Evolutionary conservation across 768 basidiomycete species (phyloP).

Genomic region (Leccinum aurantiacum): DNA sequence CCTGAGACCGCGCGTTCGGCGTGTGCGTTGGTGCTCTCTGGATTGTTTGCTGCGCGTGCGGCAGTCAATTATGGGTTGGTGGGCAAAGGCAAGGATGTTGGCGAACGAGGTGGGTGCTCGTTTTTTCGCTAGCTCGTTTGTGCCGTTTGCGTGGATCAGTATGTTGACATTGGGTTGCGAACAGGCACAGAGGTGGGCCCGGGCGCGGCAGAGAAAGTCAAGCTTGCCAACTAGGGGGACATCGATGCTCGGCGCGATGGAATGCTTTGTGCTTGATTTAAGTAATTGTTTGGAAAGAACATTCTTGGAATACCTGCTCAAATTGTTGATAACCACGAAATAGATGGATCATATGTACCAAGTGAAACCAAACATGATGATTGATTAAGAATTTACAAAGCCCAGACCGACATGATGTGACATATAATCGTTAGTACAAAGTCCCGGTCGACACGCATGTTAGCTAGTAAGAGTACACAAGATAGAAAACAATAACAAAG

Average conservation of each 20-base stretch:
- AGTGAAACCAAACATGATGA: no score
- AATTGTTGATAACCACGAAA: constrained; percentile 1
- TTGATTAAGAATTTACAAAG: constrained; percentile 14
- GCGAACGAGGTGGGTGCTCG: constrained; percentile 16
- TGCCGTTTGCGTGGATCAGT: neutral
- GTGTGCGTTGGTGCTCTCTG: constrained; percentile 65
- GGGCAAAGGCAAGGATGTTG: constrained; percentile 12
- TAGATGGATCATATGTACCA: no score
- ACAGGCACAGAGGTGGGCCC: constrained; percentile 19
- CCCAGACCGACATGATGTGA: neutral
- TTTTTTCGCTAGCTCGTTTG: neutral
- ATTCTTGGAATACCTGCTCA: neutral
- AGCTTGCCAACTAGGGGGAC: neutral
- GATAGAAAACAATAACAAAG: no score
- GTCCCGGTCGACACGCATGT: no score
- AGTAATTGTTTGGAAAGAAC: constrained; percentile 9
- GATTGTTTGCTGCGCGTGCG: constrained; percentile 62
- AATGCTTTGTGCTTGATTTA: neutral
- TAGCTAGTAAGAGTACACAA: no score
- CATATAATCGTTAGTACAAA: no score
- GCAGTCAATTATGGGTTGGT: constrained; percentile 56
- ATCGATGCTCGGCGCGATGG: constrained; percentile 10
- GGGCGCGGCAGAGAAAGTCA: neutral
- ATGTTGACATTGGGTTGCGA: neutral
- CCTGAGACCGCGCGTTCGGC: constrained; percentile 66